Conservation (phyloP, 768 basidiomycete genomes). For the Coprinellus aureogranulatus region DNA sequence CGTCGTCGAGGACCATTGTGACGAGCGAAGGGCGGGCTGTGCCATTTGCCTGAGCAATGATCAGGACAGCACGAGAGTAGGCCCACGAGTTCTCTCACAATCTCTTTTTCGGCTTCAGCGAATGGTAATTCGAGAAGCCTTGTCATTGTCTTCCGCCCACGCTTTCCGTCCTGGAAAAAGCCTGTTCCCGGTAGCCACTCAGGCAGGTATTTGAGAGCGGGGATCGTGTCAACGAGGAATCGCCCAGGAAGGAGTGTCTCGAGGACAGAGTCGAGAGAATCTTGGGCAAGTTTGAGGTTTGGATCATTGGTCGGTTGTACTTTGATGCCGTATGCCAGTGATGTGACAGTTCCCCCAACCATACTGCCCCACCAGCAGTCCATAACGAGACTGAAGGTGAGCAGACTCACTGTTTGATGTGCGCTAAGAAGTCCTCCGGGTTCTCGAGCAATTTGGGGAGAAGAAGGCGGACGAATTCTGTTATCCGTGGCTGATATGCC, state of each 20-base stretch:
- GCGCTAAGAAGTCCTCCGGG: constrained; percentile 8
- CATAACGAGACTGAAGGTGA: too few species aligned
- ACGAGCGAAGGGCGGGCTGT: background rate
- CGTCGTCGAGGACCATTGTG: constrained; percentile 3
- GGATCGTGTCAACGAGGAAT: constrained; percentile 45
- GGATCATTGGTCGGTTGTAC: constrained; percentile 40
- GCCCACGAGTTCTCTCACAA: too few species aligned
- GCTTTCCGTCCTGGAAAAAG: constrained; percentile 50
- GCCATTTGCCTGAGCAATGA: constrained; percentile 2
- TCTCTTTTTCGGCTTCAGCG: background rate
- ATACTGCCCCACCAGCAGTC: constrained; percentile 33
- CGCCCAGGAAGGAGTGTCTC: constrained; percentile 38
- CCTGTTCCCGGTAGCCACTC: constrained; percentile 58
- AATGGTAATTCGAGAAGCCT: constrained; percentile 39
- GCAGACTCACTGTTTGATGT: constrained; percentile 7
- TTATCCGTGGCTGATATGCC: background rate
- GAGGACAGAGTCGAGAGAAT: constrained; percentile 31
- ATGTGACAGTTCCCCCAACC: constrained; percentile 39
- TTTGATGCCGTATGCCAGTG: constrained; percentile 46
- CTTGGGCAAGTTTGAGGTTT: constrained; percentile 39
- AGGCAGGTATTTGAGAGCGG: constrained; percentile 45
- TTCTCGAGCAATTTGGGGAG: constrained; percentile 3
- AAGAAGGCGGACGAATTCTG: constrained; percentile 4
- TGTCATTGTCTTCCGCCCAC: constrained; percentile 38
- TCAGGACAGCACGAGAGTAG: too few species aligned